Evolutionary conservation across 352 stramenopile species (phyloP).

Genomic region (Phytopythium montanum): DNA sequence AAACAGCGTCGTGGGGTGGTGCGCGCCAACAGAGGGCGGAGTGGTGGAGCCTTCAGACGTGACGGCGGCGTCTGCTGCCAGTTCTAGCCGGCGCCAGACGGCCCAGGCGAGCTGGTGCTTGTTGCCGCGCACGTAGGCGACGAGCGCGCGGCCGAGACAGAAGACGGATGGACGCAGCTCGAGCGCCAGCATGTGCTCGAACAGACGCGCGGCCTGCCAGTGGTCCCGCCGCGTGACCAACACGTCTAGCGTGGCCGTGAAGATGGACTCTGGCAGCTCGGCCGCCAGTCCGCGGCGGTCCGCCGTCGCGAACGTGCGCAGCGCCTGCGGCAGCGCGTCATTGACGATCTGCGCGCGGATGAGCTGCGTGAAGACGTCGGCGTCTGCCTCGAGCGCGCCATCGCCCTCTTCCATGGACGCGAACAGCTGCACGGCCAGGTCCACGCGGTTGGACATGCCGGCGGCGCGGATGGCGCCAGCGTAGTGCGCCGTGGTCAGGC

Average conservation of each 20-base stretch:
- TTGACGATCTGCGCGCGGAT: slow-evolving; percentile 81
- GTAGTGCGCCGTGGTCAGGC: slow-evolving; percentile 37
- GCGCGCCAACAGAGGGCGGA: slow-evolving; percentile 14
- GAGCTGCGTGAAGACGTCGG: slow-evolving; percentile 54
- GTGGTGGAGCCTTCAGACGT: not conserved
- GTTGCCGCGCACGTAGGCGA: slow-evolving; percentile 72
- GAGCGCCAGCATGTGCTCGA: slow-evolving; percentile 70
- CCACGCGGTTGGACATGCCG: slow-evolving; percentile 50
- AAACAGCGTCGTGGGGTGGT: slow-evolving; percentile 12
- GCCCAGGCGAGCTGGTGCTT: slow-evolving; percentile 54
- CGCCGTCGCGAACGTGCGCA: slow-evolving; percentile 68
- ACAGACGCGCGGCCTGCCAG: slow-evolving; percentile 68
- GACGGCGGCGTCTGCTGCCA: slow-evolving; percentile 5
- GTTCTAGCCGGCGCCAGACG: slow-evolving; percentile 65
- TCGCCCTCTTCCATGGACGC: slow-evolving; percentile 54
- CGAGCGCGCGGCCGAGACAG: slow-evolving; percentile 71
- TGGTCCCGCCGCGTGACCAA: slow-evolving; percentile 53
- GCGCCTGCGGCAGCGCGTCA: slow-evolving; percentile 47
- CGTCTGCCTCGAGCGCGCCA: slow-evolving; percentile 12
- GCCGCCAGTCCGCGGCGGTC: slow-evolving; percentile 38
- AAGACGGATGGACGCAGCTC: slow-evolving; percentile 62
- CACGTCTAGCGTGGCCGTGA: slow-evolving; percentile 70
- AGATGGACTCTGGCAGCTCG: slow-evolving; percentile 63
- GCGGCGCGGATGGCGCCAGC: slow-evolving; percentile 59
- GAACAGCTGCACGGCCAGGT: slow-evolving; percentile 56